phyloP scores from a whole-genome alignment of 495 filamentous ascomycete genomes.

The Hypomontagnella submonticulosa region DNA sequence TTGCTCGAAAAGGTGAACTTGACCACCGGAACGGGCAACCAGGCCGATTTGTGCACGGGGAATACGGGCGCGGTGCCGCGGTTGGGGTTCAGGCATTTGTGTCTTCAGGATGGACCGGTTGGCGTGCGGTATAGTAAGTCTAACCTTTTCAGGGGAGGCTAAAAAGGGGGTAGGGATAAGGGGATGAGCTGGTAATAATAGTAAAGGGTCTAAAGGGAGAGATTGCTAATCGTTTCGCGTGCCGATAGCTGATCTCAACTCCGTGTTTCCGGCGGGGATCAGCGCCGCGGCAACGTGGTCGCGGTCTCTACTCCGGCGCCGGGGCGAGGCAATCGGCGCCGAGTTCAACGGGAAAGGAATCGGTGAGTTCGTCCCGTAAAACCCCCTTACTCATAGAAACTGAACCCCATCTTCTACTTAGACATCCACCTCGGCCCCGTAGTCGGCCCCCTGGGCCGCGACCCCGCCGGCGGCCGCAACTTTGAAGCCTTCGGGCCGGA shows the following conservation, averaged over 20 bases:
- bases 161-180: neutral
- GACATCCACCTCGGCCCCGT: conserved; percentile 64
- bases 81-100: conserved; percentile 59
- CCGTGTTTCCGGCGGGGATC: conserved; percentile 78
- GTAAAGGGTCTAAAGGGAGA: neutral
- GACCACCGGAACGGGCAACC: conserved; percentile 80
- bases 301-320: conserved; percentile 66
- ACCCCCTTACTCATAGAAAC: conserved; percentile 25
- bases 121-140: conserved; percentile 57
- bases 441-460: conserved; percentile 65
- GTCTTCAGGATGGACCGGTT: conserved; percentile 62
- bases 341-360: conserved; percentile 74
- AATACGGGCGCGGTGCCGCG: conserved; percentile 68
- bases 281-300: conserved; percentile 81
- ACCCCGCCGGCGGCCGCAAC: conserved; percentile 69
- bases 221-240: conserved; percentile 7
- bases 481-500: conserved; percentile 77
- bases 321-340: conserved; percentile 66
- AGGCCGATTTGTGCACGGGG: conserved; percentile 78
- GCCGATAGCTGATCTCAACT: conserved; percentile 63
- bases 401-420: conserved; percentile 25
- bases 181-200: neutral
- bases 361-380: conserved; percentile 47
- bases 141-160: neutral
- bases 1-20: conserved; percentile 84